Evolutionary conservation across 2,329 filamentous ascomycete species (phyloP), one percentile per base, ranked within the genome.

Genomic region (Cercospora zeae-maydis): DNA sequence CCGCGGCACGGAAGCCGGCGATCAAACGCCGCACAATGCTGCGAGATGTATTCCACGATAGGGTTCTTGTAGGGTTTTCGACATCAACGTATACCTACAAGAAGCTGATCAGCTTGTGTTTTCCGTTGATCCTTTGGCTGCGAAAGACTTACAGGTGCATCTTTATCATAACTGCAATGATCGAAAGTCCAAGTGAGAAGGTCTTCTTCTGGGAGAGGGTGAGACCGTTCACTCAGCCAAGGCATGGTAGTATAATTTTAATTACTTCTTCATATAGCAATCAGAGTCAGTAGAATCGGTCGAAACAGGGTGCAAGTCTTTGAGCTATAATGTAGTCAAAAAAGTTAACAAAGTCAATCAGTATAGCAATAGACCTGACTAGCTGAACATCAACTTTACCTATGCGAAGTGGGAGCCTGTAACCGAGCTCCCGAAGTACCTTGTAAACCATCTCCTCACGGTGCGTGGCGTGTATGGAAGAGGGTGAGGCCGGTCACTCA

Each of bases 171-270:
- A 0, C 61, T 61, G 11, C 78, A 77, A 4, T 80, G 71, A 36
- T 83, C 80, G 66, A 84, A 84, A 6, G 81, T 79, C 76, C 80
- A 86, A 2, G 82, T 84, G 14, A 84, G 63, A 9, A 85, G 66
- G 67, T 86, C 83, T 56, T 79, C 79, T 14, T 75, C 78, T 0
- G 83, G 79, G 34, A 84, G 74, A 6, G 73, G 67, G 27, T 62
- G 31, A 5, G 33, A 58, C 54, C 60, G 53, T 5, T 62, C 21
- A 14, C 60, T 62, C 10, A 62, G 31, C 60, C 60, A 62, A 33
- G 60, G 60, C 60, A 62, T 62, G 27, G 11, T 53, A 16, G 27
- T 13, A 45, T 45, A 2, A 19, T 24, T 27, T 11, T 10, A 47
- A 14, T 10, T 16, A n/a, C n/a, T n/a, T n/a, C n/a, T n/a, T n/a